Evolutionary conservation across 805 yeast genomes (phyloP).

Genomic region (Cyberlindnera veronae): DNA sequence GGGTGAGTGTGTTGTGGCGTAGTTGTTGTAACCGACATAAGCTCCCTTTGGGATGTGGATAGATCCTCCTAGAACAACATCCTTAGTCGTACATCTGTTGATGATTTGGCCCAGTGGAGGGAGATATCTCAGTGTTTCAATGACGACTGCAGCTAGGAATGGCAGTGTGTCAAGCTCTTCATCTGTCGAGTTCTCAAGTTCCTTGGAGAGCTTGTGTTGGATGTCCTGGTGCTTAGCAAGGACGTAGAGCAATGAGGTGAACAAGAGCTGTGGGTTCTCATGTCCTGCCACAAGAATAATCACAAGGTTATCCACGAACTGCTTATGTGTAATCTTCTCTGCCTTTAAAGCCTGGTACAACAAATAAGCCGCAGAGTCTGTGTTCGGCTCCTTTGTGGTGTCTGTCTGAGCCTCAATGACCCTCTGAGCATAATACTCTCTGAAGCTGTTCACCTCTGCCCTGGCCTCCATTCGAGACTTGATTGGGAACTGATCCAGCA

Average conservation of each 20-base stretch:
- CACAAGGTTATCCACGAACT: slow-evolving; percentile 50
- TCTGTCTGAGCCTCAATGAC: slow-evolving; percentile 33
- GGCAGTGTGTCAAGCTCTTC: slow-evolving; percentile 23
- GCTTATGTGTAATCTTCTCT: slow-evolving; percentile 40
- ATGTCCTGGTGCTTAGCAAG: slow-evolving; percentile 39
- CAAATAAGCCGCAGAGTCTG: slow-evolving; percentile 38
- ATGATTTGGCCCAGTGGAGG: slow-evolving; percentile 59
- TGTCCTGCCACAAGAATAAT: slow-evolving; percentile 60
- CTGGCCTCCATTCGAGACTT: slow-evolving; percentile 44
- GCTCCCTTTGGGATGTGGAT: slow-evolving; percentile 46
- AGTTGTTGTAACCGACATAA: slow-evolving; percentile 55
- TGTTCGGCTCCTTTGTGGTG: slow-evolving; percentile 23
- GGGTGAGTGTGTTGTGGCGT: slow-evolving; percentile 46
- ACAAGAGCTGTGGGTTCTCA: slow-evolving; percentile 54
- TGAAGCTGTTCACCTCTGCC: slow-evolving; percentile 39
- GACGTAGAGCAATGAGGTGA: slow-evolving; percentile 44
- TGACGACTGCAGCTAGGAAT: slow-evolving; percentile 35
- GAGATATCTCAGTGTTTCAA: slow-evolving; percentile 45
- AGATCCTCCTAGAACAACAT: slow-evolving; percentile 37
- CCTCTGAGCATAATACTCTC: slow-evolving; percentile 33
- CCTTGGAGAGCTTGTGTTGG: slow-evolving; percentile 33
- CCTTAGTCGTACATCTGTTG: slow-evolving; percentile 42
- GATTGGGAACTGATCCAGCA: slow-evolving; percentile 46
- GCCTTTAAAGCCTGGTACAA: slow-evolving; percentile 37
- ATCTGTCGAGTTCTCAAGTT: slow-evolving; percentile 4